Percentiles rank a stretch among this genome's conserved stretches.
These are phyloP conservation scores for Entrophospora sp. DNA, from an alignment of 192 early-diverging fungal species.

Conservation along the genomic window DNA sequence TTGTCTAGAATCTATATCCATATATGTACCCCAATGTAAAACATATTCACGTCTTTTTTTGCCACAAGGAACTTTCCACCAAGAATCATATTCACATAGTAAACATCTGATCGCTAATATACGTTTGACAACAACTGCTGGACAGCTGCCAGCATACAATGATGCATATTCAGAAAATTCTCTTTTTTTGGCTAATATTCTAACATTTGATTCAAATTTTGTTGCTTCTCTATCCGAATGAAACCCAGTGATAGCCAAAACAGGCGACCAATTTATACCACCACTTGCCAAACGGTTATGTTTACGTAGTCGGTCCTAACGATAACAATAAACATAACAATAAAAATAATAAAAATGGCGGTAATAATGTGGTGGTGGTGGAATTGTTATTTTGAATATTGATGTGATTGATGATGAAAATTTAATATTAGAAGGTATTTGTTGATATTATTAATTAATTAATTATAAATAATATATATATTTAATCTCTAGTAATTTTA, in stretches of 20 bases:
- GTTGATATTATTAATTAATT: neutral
- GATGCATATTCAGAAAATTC: slow-evolving; percentile 16
- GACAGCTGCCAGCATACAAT: slow-evolving; percentile 8
- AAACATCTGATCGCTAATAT: slow-evolving; percentile 11
- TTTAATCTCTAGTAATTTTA: neutral
- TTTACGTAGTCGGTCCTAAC: slow-evolving; percentile 3
- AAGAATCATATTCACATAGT: slow-evolving; percentile 16
- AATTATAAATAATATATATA: neutral
- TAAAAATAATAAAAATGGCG: neutral
- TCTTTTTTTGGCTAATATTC: neutral
- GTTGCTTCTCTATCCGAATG: slow-evolving; percentile 4
- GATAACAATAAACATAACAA: neutral
- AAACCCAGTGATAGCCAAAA: slow-evolving; percentile 16
- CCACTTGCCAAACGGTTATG: neutral
- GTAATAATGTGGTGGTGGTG: no score
- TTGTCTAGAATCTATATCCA: slow-evolving; percentile 1
- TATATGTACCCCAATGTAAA: slow-evolving; percentile 10
- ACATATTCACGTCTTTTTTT: slow-evolving; percentile 10
- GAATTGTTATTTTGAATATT: neutral
- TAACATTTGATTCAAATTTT: slow-evolving; percentile 4
- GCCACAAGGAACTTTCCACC: neutral
- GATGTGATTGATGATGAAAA: neutral
- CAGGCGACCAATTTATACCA: neutral
- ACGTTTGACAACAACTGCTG: slow-evolving; percentile 8
- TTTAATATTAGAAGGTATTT: neutral